Evolutionary conservation across 73 alveolate species (phyloP).

Genomic region (Paramecium pentaurelia): DNA sequence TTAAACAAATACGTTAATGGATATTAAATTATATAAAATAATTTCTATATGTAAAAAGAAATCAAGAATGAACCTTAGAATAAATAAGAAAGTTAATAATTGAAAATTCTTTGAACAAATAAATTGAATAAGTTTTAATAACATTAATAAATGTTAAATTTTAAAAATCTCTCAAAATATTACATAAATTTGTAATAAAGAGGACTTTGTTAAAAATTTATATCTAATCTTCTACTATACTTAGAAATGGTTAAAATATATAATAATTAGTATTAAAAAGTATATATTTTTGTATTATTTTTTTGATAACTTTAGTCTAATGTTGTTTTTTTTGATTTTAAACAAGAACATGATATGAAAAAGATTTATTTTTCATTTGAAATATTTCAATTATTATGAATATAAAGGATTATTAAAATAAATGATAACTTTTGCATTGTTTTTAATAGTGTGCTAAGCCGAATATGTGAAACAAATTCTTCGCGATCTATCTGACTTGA

Average conservation of each 20-base stretch:
- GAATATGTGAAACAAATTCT: background rate
- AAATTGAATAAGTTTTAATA: background rate
- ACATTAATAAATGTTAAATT: background rate
- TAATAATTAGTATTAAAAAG: background rate
- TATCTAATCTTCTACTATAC: background rate
- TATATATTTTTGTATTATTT: no score
- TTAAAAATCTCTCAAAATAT: background rate
- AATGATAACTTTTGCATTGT: background rate
- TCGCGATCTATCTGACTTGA: background rate
- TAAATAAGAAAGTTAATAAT: background rate
- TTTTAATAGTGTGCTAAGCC: background rate
- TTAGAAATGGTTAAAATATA: background rate
- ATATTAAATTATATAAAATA: background rate
- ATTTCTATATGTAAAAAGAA: background rate
- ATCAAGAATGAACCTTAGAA: background rate
- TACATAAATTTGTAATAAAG: no score
- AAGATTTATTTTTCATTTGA: background rate
- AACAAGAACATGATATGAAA: background rate
- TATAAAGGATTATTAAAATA: background rate
- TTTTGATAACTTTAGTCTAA: background rate
- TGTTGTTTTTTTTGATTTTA: background rate
- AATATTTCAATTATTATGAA: background rate
- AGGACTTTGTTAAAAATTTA: background rate
- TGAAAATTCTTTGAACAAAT: background rate
- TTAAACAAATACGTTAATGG: background rate